phyloP scores from a whole-genome alignment of 2,329 filamentous ascomycete species.

The Apiospora saccharicola region DNA sequence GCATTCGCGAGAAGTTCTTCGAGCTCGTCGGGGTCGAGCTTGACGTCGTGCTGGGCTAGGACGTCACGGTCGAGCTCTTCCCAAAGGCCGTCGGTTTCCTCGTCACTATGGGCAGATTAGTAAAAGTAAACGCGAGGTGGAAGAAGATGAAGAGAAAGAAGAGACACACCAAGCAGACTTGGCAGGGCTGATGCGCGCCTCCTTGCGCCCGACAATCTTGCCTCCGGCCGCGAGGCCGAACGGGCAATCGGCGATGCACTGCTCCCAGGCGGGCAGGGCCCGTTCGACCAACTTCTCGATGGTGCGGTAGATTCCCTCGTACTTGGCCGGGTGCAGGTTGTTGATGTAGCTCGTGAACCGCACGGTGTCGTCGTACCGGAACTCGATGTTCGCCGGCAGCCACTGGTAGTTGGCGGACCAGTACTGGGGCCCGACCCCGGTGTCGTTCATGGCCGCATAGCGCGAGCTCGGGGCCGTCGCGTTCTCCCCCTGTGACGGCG shows the following conservation, averaged over 20 bases:
- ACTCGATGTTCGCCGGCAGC: slow-evolving; percentile 50
- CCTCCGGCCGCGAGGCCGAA: neutral
- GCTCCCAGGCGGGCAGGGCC: slow-evolving; percentile 52
- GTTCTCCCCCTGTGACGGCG: slow-evolving; percentile 13
- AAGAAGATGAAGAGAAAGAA: no score
- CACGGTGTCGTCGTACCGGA: slow-evolving; percentile 37
- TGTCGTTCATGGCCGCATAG: neutral
- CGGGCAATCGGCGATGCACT: slow-evolving; percentile 31
- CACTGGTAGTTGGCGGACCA: slow-evolving; percentile 52
- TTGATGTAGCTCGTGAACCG: slow-evolving; percentile 54
- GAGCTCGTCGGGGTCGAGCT: neutral
- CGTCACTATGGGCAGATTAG: neutral
- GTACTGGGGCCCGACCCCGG: slow-evolving; percentile 9
- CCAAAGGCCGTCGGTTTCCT: neutral
- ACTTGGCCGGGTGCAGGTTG: slow-evolving; percentile 49
- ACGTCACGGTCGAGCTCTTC: slow-evolving; percentile 6
- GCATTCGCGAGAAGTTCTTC: neutral
- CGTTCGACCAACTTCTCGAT: slow-evolving; percentile 46
- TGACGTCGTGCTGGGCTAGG: neutral
- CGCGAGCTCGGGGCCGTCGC: neutral
- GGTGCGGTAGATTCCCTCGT: slow-evolving; percentile 43
- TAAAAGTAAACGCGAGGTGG: neutral
- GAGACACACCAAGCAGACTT: no score
- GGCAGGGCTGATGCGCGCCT: neutral
- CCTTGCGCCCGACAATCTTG: neutral